Conservation (phyloP, 2,329 filamentous ascomycete genomes). For the Pseudogymnoascus sp. region DNA sequence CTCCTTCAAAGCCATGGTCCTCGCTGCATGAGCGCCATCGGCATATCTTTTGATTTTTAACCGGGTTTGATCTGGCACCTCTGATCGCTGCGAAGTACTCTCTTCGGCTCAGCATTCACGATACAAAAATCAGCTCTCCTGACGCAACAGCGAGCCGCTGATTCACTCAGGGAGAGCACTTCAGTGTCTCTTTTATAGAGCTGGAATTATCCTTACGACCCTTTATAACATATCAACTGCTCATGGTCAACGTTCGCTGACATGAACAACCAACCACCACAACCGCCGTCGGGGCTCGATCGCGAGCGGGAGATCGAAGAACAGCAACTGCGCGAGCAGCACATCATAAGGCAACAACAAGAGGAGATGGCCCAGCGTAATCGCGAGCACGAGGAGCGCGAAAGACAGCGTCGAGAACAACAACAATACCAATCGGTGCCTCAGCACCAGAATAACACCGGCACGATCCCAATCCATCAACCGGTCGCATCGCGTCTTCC, state of each 20-base stretch:
- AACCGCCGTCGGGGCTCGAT: slow-evolving; percentile 25
- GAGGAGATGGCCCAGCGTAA: slow-evolving; percentile 48
- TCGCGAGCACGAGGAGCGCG: slow-evolving; percentile 44
- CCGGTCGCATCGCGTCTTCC: slow-evolving; percentile 76
- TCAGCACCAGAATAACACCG: slow-evolving; percentile 78
- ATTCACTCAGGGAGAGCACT: background rate
- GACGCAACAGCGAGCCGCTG: slow-evolving; percentile 6
- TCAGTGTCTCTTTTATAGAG: background rate
- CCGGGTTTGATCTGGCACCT: slow-evolving; percentile 4
- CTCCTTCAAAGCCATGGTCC: background rate
- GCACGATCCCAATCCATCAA: slow-evolving; percentile 86
- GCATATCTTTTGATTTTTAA: slow-evolving; percentile 1
- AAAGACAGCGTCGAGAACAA: slow-evolving; percentile 57
- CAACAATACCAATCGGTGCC: slow-evolving; percentile 55
- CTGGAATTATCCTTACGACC: background rate
- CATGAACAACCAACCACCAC: slow-evolving; percentile 28
- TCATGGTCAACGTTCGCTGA: slow-evolving; percentile 10
- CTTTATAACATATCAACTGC: background rate
- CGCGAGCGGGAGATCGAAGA: slow-evolving; percentile 41
- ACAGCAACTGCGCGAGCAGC: slow-evolving; percentile 47
- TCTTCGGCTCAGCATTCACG: slow-evolving; percentile 1
- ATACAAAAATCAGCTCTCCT: slow-evolving; percentile 9
- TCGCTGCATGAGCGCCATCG: slow-evolving; percentile 4
- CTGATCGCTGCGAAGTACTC: background rate
- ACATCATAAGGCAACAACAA: slow-evolving; percentile 36